Percentiles rank a stretch among this genome's conserved stretches.
These are phyloP conservation scores for Eucalyptus curtisii DNA, from an alignment of 345 rosid genomes.

Conservation along the genomic window DNA sequence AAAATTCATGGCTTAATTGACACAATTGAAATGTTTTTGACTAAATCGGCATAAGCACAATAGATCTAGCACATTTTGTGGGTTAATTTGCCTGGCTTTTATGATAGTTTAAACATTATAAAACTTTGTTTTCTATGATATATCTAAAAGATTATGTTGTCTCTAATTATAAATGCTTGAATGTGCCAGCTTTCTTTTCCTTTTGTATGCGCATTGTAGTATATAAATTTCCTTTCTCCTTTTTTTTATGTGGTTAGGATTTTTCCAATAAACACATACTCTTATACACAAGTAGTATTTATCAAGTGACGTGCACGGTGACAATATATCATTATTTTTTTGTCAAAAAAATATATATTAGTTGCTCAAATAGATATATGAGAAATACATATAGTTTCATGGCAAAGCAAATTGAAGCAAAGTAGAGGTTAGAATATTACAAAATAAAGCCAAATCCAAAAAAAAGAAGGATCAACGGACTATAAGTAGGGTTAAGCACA, in stretches of 20 bases:
- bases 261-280: not conserved
- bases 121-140: not conserved
- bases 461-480: no score
- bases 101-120: not conserved
- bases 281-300: not conserved
- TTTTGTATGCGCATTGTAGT: not conserved
- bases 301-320: not conserved
- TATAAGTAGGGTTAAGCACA: no score
- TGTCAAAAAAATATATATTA: no score
- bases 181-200: not conserved
- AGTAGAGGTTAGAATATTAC: no score
- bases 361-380: no score
- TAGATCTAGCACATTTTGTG: not conserved
- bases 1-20: no score
- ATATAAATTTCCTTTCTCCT: not conserved
- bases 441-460: no score
- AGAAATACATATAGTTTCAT: no score
- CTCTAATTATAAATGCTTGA: not conserved
- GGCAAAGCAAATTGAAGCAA: no score
- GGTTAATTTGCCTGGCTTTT: not conserved
- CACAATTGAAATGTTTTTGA: rapidly evolving
- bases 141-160: not conserved
- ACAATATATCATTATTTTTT: not conserved
- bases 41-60: no score
- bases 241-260: not conserved